Evolutionary conservation across 352 stramenopile genomes (phyloP).

Genomic region (Globisporangium acanthophoron): DNA sequence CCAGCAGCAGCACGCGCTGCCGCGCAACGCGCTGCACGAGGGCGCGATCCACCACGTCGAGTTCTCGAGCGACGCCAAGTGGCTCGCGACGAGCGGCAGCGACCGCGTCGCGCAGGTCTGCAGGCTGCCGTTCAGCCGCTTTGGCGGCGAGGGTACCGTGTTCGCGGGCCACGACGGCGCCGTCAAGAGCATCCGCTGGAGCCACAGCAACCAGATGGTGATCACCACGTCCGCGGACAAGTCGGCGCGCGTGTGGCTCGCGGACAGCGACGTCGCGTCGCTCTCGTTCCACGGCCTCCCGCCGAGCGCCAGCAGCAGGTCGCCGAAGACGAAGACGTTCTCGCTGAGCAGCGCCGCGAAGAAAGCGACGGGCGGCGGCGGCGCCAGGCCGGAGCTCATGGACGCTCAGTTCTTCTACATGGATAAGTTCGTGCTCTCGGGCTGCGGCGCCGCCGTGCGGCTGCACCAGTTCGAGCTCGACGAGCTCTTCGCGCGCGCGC

Average conservation of each 20-base stretch:
- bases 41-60: slow-evolving; percentile 73
- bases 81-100: slow-evolving; percentile 56
- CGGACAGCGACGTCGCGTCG: slow-evolving; percentile 51
- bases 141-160: slow-evolving; percentile 59
- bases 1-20: slow-evolving; percentile 47
- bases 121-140: slow-evolving; percentile 66
- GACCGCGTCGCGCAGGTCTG: slow-evolving; percentile 61
- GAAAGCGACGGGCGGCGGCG: slow-evolving; percentile 18
- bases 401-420: slow-evolving; percentile 84
- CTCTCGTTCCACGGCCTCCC: slow-evolving; percentile 45
- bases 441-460: slow-evolving; percentile 51
- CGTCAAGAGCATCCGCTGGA: slow-evolving; percentile 65
- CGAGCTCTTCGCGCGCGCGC: slow-evolving; percentile 38
- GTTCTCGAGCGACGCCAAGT: slow-evolving; percentile 72
- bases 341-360: slow-evolving; percentile 32
- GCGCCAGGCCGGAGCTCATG: slow-evolving; percentile 39
- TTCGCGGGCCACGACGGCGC: slow-evolving; percentile 65
- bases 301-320: slow-evolving; percentile 11
- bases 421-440: slow-evolving; percentile 82
- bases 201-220: slow-evolving; percentile 63
- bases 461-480: slow-evolving; percentile 77
- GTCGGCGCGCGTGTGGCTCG: slow-evolving; percentile 63
- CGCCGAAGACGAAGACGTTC: slow-evolving; percentile 17
- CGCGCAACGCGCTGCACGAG: slow-evolving; percentile 47
- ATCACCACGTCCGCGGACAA: slow-evolving; percentile 66